These are phyloP conservation scores for Nyctanthes arbortristis DNA, from an alignment of 257 asterid species.

Conservation along the genomic window DNA sequence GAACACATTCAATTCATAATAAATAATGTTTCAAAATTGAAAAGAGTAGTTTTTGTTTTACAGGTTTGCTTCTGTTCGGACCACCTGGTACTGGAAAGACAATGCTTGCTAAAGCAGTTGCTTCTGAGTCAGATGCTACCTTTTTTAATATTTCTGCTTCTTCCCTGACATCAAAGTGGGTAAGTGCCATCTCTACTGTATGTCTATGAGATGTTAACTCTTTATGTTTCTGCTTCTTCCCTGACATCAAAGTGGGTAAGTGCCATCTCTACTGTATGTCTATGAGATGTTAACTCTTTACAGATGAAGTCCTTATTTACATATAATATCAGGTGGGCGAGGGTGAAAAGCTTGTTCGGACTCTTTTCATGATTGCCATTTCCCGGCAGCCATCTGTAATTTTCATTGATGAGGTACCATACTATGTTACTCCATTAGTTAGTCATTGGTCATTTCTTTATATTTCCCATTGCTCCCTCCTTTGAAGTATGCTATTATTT, in stretches of 20 bases:
- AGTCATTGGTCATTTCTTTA: constrained; percentile 8
- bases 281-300: constrained; percentile 12
- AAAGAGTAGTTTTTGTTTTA: constrained; percentile 15
- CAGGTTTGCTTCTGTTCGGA: constrained; percentile 96
- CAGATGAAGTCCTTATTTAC: constrained; percentile 24
- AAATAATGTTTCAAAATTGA: constrained; percentile 18
- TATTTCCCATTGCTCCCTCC: background rate
- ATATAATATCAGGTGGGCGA: constrained; percentile 79
- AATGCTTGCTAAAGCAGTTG: constrained; percentile 98
- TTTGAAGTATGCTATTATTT: background rate
- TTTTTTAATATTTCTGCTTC: constrained; percentile 97
- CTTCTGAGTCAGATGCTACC: constrained; percentile 96
- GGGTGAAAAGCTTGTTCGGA: constrained; percentile 97
- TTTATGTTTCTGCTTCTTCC: constrained; percentile 95
- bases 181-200: constrained; percentile 36
- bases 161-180: constrained; percentile 98
- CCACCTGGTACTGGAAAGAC: constrained; percentile 99
- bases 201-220: constrained; percentile 25
- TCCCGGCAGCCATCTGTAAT: constrained; percentile 96
- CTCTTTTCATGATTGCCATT: constrained; percentile 91
- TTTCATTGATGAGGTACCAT: constrained; percentile 94
- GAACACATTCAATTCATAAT: constrained; percentile 8
- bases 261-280: constrained; percentile 27
- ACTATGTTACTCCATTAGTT: constrained; percentile 16
- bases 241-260: constrained; percentile 96